Evolutionary conservation across 768 basidiomycete species (phyloP), one percentile per base, ranked within the genome.

Genomic region (Tephrocybe sp.): DNA sequence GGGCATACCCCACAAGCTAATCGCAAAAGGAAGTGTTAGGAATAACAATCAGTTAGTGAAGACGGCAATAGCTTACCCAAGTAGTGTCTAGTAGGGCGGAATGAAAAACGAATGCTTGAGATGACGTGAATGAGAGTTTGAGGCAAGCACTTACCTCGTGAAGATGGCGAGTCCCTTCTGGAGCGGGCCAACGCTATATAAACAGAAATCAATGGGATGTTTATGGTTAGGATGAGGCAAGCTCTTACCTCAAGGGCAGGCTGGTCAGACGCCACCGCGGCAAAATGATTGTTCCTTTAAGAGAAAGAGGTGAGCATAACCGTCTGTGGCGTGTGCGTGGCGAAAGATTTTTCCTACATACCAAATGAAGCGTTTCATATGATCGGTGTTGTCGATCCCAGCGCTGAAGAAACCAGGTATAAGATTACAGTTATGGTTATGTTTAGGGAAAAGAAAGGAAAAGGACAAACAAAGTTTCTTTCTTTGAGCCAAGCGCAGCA

Each of bases 1-100:
- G 21, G 84, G 84, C 83, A 87, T 85, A 3, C 85, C 85, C 79
- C 82, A 86, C 12, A 85, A 64, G 4, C 84, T 84, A n/a, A n/a
- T n/a, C n/a, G 44, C 6, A 11, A 40, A 46, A 24, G 34, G 16
- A 28, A 26, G 16, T 1, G 37, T 30, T 15, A 41, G 15, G 37
- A n/a, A n/a, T n/a, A n/a, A n/a, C n/a, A n/a, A n/a, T n/a, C n/a
- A n/a, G n/a, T n/a, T n/a, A n/a, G n/a, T n/a, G n/a, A n/a, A n/a
- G n/a, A n/a, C n/a, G n/a, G n/a, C n/a, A n/a, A n/a, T n/a, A n/a
- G 37, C 38, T 32, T 13, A 28, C 12, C 30, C 40, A 21, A 34
- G 32, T 32, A 49, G 13, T 13, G 39, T 19, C 28, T n/a, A n/a
- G n/a, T n/a, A n/a, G n/a, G n/a, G n/a, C n/a, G n/a, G n/a, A n/a